Conservation (phyloP, 805 yeast species). For the Monosporozyma siamensis region DNA sequence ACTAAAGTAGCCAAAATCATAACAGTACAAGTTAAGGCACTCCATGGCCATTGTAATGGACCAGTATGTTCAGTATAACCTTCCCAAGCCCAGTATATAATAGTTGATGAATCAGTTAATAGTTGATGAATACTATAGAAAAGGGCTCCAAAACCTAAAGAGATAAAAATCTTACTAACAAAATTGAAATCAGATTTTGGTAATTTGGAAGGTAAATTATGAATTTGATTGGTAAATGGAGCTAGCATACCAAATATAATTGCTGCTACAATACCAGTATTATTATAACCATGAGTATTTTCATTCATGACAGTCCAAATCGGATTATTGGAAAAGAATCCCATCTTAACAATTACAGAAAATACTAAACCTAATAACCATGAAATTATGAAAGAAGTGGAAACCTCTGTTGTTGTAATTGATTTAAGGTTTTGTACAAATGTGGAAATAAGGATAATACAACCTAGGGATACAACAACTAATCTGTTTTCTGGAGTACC, state of each 20-base stretch:
- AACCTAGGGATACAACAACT: slow-evolving; percentile 55
- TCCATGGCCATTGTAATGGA: slow-evolving; percentile 61
- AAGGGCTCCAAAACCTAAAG: slow-evolving; percentile 68
- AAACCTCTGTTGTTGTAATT: slow-evolving; percentile 25
- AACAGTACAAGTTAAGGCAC: slow-evolving; percentile 52
- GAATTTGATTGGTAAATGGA: slow-evolving; percentile 29
- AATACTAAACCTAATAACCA: slow-evolving; percentile 55
- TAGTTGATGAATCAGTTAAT: slow-evolving; percentile 74
- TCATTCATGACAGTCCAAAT: slow-evolving; percentile 91
- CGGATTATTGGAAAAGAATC: slow-evolving; percentile 80
- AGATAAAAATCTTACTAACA: slow-evolving; percentile 19
- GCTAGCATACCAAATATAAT: slow-evolving; percentile 56
- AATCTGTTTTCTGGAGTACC: slow-evolving; percentile 64
- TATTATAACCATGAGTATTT: slow-evolving; percentile 79
- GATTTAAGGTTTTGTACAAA: slow-evolving; percentile 45
- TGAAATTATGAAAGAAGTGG: slow-evolving; percentile 15
- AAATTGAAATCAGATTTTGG: slow-evolving; percentile 3
- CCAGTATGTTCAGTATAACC: slow-evolving; percentile 83
- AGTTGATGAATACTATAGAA: slow-evolving; percentile 64
- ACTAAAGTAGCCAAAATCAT: slow-evolving; percentile 48
- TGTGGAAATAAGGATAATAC: slow-evolving; percentile 51
- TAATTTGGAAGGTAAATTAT: slow-evolving; percentile 6
- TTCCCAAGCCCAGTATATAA: slow-evolving; percentile 93
- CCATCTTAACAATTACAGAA: slow-evolving; percentile 67
- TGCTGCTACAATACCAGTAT: slow-evolving; percentile 40